A percentile compares a stretch with the other conserved stretches of the same genome.
Evolutionary conservation across 106 monocot genomes (phyloP).

Genomic region (Xerophyta viscosa): DNA sequence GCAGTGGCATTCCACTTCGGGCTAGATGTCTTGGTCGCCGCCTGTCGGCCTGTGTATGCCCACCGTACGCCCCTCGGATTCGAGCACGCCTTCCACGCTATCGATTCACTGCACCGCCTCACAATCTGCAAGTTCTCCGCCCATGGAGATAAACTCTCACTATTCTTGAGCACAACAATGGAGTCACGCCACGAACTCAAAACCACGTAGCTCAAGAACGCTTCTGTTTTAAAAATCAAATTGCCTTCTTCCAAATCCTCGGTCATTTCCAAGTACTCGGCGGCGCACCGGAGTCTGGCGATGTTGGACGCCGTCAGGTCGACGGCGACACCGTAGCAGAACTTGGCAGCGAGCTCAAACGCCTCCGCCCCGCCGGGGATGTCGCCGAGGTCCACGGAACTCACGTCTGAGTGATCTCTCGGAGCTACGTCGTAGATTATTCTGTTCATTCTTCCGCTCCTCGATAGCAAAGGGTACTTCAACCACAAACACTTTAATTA

Average conservation of each 20-base stretch:
- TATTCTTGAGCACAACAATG: constrained; percentile 77
- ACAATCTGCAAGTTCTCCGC: constrained; percentile 95
- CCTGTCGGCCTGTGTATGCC: constrained; percentile 49
- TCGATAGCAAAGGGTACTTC: constrained; percentile 82
- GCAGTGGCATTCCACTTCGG: constrained; percentile 30
- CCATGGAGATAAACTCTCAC: constrained; percentile 87
- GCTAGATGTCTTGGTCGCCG: constrained; percentile 9
- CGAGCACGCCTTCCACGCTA: constrained; percentile 91
- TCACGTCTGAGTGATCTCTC: constrained; percentile 13
- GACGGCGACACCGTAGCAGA: constrained; percentile 88
- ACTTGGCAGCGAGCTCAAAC: constrained; percentile 90
- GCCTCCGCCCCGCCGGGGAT: constrained; percentile 74
- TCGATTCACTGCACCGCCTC: constrained; percentile 82
- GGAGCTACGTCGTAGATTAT: constrained; percentile 62
- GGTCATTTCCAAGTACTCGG: constrained; percentile 95
- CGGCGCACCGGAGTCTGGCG: constrained; percentile 73
- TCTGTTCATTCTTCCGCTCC: constrained; percentile 74
- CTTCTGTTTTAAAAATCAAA: constrained; percentile 93
- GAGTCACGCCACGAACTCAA: constrained; percentile 86
- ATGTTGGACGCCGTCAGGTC: constrained; percentile 83
- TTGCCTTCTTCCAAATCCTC: constrained; percentile 95
- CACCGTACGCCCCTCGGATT: constrained; percentile 74
- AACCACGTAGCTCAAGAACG: constrained; percentile 91
- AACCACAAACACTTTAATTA: not conserved
- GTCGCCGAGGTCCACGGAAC: constrained; percentile 49